Percentiles rank a stretch among this genome's conserved stretches.
Evolutionary conservation across 768 basidiomycete genomes (phyloP).

Genomic region (Glaciozyma antarctica): DNA sequence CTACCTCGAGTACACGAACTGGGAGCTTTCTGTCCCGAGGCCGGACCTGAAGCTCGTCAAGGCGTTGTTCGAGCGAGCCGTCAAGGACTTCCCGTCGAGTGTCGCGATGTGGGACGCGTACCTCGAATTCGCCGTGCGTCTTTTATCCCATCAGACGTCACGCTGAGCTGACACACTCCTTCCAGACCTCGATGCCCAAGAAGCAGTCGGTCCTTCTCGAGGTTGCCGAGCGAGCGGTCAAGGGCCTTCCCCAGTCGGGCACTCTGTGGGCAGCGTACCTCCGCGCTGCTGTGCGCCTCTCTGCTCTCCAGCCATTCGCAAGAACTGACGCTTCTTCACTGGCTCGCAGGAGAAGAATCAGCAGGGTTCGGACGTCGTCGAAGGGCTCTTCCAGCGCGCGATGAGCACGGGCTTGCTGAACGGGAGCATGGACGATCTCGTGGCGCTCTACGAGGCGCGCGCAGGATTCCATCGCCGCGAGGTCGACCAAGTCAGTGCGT

Average conservation of each 20-base stretch:
- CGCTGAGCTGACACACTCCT: background rate
- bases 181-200: constrained; percentile 6
- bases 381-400: constrained; percentile 20
- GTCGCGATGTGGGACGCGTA: constrained; percentile 55
- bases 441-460: constrained; percentile 56
- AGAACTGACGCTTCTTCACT: background rate
- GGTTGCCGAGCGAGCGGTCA: constrained; percentile 19
- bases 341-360: constrained; percentile 10
- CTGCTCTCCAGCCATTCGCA: background rate
- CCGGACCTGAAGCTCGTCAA: constrained; percentile 32
- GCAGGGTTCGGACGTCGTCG: constrained; percentile 5
- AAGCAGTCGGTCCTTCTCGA: constrained; percentile 3
- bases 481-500: constrained; percentile 14
- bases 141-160: background rate
- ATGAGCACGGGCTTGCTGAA: constrained; percentile 30
- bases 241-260: constrained; percentile 6
- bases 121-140: constrained; percentile 54
- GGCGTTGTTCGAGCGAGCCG: constrained; percentile 31
- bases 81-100: constrained; percentile 16
- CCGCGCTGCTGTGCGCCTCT: background rate
- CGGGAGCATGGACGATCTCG: constrained; percentile 55
- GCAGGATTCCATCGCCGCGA: constrained; percentile 26
- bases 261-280: constrained; percentile 7
- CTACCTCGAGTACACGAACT: constrained; percentile 34
- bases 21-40: constrained; percentile 35